These are phyloP conservation scores for Camellia granthamiana DNA, from an alignment of 148 eudicot species.

Conservation along the genomic window DNA sequence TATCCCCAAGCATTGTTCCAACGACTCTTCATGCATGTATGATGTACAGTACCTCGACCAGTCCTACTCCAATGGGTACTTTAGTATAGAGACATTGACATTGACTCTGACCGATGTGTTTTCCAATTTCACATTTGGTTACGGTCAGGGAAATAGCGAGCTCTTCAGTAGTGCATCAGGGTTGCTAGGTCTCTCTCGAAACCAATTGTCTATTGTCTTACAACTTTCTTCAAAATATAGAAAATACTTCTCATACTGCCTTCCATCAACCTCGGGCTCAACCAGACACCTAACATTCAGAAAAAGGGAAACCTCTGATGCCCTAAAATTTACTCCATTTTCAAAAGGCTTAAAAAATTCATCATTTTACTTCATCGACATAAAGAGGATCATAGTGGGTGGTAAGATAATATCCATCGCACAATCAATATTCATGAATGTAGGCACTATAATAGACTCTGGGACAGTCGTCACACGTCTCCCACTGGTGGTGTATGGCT, in stretches of 20 bases:
- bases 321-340: constrained; percentile 41
- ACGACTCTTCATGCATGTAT: constrained; percentile 41
- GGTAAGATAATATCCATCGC: neutral
- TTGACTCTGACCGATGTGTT: too few relatives aligned
- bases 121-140: constrained; percentile 11
- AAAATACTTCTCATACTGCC: too few relatives aligned
- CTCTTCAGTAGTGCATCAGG: constrained; percentile 55
- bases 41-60: constrained; percentile 57
- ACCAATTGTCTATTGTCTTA: constrained; percentile 40
- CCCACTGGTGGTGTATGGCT: neutral
- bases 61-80: too few relatives aligned
- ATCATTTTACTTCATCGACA: neutral
- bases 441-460: neutral
- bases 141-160: constrained; percentile 62
- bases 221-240: constrained; percentile 15
- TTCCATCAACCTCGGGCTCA: too few relatives aligned
- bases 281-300: too few relatives aligned
- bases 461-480: neutral
- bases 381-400: neutral
- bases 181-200: constrained; percentile 47
- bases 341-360: neutral
- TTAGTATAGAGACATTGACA: too few relatives aligned
- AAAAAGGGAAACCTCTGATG: neutral
- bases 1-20: constrained; percentile 34
- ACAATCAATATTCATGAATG: neutral